phyloP scores from a whole-genome alignment of 352 stramenopile species.

The Nothophytophthora sp. region DNA sequence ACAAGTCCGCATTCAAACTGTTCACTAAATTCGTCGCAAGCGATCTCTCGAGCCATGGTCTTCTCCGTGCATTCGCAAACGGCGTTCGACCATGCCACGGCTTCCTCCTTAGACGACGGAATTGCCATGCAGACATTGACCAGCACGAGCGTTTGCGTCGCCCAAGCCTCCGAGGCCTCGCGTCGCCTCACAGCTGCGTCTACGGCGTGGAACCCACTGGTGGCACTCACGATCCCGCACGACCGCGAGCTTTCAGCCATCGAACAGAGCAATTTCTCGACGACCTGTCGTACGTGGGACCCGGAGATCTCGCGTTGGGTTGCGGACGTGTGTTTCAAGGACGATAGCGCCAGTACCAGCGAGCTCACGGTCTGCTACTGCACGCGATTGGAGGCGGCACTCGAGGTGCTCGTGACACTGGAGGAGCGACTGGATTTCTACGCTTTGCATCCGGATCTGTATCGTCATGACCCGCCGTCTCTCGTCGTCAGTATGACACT shows the following conservation, averaged over 20 bases:
- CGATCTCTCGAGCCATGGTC: slow-evolving; percentile 44
- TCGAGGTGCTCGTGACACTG: slow-evolving; percentile 68
- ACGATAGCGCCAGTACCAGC: slow-evolving; percentile 37
- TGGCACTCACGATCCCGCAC: slow-evolving; percentile 55
- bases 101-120: slow-evolving; percentile 9
- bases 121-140: slow-evolving; percentile 33
- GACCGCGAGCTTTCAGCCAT: slow-evolving; percentile 34
- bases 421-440: slow-evolving; percentile 72
- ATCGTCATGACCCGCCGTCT: slow-evolving; percentile 61
- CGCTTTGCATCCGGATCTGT: slow-evolving; percentile 48
- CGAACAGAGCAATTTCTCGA: slow-evolving; percentile 66
- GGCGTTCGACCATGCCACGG: slow-evolving; percentile 20
- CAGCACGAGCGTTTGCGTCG: slow-evolving; percentile 41
- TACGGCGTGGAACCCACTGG: slow-evolving; percentile 39
- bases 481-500: slow-evolving; percentile 43
- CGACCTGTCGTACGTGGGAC: slow-evolving; percentile 59
- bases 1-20: slow-evolving; percentile 41
- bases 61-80: slow-evolving; percentile 48
- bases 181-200: slow-evolving; percentile 2
- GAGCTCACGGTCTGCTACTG: slow-evolving; percentile 63
- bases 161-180: slow-evolving; percentile 19
- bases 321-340: slow-evolving; percentile 61
- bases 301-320: slow-evolving; percentile 33
- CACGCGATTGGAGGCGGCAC: slow-evolving; percentile 47
- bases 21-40: slow-evolving; percentile 35